These are phyloP conservation scores for Fusarium pseudocircinatum DNA, from an alignment of 2,329 filamentous ascomycete genomes.

Conservation along the genomic window DNA sequence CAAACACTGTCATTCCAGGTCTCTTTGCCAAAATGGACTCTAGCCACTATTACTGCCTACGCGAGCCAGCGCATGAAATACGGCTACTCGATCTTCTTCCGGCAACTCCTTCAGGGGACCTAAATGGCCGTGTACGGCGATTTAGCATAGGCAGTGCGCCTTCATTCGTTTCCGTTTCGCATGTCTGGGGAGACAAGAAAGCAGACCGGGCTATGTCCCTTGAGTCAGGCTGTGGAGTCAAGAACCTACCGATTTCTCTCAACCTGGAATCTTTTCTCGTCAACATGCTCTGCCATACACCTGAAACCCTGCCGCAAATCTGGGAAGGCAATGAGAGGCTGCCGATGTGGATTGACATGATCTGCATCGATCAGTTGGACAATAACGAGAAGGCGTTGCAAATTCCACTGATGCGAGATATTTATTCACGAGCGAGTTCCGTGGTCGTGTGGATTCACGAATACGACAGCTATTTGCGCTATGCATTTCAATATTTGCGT, in stretches of 20 bases:
- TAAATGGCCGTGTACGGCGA: neutral
- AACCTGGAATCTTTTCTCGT: neutral
- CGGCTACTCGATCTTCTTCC: neutral
- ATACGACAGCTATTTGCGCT: neutral
- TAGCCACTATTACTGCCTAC: neutral
- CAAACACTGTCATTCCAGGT: neutral
- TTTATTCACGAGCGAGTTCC: neutral
- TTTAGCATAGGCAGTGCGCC: neutral
- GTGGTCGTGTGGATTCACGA: neutral
- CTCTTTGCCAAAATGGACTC: neutral
- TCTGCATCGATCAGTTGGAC: neutral
- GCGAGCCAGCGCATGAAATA: neutral
- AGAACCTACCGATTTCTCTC: neutral
- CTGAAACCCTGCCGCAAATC: neutral
- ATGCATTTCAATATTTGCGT: neutral
- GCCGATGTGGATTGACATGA: neutral
- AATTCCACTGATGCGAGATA: neutral
- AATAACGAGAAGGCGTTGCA: neutral
- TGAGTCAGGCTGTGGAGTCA: neutral
- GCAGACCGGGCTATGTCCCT: neutral
- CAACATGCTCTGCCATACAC: neutral
- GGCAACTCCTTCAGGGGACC: neutral
- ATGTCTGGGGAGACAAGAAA: neutral
- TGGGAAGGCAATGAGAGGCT: neutral
- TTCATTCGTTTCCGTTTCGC: neutral